Percentiles rank a stretch among this genome's conserved stretches.
Conservation (phyloP, 2,329 filamentous ascomycete genomes). For the Aspergillus clavatus region DNA sequence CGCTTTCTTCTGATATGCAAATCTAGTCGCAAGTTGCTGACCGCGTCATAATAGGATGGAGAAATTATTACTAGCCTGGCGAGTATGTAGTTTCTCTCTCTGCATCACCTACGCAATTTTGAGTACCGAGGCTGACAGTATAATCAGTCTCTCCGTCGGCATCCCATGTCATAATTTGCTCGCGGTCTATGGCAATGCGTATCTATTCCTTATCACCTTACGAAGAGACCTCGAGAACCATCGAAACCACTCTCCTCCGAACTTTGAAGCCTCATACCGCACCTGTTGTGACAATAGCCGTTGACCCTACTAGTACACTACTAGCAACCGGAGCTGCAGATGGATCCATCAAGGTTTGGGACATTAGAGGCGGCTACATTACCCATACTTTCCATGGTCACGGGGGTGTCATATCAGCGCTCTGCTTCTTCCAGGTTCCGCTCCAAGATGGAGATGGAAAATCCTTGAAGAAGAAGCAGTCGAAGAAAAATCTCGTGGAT, state of each 20-base stretch:
- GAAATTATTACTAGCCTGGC: constrained; percentile 44
- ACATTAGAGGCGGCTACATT: constrained; percentile 80
- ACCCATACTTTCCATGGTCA: constrained; percentile 96
- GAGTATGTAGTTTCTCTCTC: constrained; percentile 28
- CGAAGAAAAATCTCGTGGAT: constrained; percentile 25
- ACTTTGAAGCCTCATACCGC: constrained; percentile 86
- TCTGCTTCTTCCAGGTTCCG: constrained; percentile 82
- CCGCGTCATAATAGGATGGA: constrained; percentile 55
- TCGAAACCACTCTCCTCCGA: constrained; percentile 65
- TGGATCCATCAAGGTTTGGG: constrained; percentile 93
- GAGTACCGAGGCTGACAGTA: constrained; percentile 8
- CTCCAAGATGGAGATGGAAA: constrained; percentile 38
- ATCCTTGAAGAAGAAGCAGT: constrained; percentile 44
- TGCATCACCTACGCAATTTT: background rate
- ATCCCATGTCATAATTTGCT: constrained; percentile 85
- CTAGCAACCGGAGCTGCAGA: constrained; percentile 91
- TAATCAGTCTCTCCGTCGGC: constrained; percentile 73
- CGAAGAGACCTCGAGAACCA: constrained; percentile 49
- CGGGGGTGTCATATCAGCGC: constrained; percentile 81
- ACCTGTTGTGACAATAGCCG: constrained; percentile 78
- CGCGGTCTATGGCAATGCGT: constrained; percentile 91
- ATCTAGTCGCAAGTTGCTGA: constrained; percentile 13
- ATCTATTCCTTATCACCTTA: constrained; percentile 70
- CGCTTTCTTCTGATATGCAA: constrained; percentile 10
- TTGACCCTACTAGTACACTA: constrained; percentile 82